phyloP scores from a whole-genome alignment of 1,284 basidiomycete species.

The Grifola frondosa region DNA sequence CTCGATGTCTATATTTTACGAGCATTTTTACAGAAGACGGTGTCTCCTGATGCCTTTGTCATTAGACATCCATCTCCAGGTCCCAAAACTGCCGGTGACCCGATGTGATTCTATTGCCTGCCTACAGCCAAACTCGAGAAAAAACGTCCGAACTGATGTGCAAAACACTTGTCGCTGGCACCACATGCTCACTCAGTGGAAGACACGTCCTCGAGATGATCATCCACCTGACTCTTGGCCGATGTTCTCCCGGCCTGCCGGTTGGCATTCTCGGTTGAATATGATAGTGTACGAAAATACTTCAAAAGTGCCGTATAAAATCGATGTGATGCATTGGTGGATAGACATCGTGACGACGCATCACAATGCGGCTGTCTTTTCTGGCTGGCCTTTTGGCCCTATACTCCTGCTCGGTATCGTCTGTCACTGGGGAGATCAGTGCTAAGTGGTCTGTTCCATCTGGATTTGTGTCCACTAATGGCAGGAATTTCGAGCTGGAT shows the following conservation, averaged over 20 bases:
- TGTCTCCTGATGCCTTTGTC: too few species aligned
- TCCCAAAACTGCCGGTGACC: too few species aligned
- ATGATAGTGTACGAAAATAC: too few species aligned
- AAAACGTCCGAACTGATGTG: too few species aligned
- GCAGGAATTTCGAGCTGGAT: slow-evolving; percentile 43
- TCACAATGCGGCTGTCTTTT: slow-evolving; percentile 14
- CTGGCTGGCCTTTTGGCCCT: slow-evolving; percentile 6
- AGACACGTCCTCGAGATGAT: too few species aligned
- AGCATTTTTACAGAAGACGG: too few species aligned
- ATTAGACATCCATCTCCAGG: too few species aligned
- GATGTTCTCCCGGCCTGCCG: slow-evolving; percentile 19
- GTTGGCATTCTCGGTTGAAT: not conserved
- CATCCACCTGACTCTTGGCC: slow-evolving; percentile 23
- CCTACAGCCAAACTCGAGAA: too few species aligned
- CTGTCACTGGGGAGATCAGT: not conserved
- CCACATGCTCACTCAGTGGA: too few species aligned
- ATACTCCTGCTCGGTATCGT: not conserved
- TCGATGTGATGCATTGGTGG: not conserved
- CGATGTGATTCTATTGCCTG: too few species aligned
- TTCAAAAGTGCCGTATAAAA: not conserved
- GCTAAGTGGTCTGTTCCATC: slow-evolving; percentile 14
- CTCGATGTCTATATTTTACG: too few species aligned
- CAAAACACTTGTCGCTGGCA: too few species aligned
- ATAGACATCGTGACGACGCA: not conserved
- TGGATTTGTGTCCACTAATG: slow-evolving; percentile 47